Conservation (phyloP, 2,329 filamentous ascomycete genomes). For the Neurospora sp. region DNA sequence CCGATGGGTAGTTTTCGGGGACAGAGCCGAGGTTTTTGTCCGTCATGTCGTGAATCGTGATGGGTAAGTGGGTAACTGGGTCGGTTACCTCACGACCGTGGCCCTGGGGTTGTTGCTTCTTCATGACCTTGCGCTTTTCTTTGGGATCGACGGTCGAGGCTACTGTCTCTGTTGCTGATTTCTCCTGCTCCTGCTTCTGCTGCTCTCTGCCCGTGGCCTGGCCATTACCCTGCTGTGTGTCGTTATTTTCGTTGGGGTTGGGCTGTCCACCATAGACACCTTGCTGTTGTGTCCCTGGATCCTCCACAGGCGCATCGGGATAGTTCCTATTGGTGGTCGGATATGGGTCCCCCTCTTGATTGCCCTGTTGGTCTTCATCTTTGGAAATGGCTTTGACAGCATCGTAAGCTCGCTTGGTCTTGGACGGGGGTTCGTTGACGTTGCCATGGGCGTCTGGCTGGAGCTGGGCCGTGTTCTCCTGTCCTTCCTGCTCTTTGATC, state of each 20-base stretch:
- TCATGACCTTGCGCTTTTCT: constrained; percentile 38
- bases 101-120: constrained; percentile 28
- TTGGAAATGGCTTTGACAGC: constrained; percentile 28
- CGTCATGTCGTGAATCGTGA: constrained; percentile 60
- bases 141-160: constrained; percentile 32
- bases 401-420: constrained; percentile 24
- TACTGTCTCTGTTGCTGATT: constrained; percentile 27
- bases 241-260: constrained; percentile 6
- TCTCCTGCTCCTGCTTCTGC: constrained; percentile 11
- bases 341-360: constrained; percentile 24
- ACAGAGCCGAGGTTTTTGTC: constrained; percentile 44
- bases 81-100: constrained; percentile 59
- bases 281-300: constrained; percentile 8
- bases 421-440: constrained; percentile 21
- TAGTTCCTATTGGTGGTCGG: constrained; percentile 26
- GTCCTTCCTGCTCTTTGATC: constrained; percentile 28
- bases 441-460: constrained; percentile 2
- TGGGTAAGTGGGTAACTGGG: constrained; percentile 61
- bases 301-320: constrained; percentile 8
- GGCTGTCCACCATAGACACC: background rate
- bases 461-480: constrained; percentile 2
- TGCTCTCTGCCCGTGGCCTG: constrained; percentile 1
- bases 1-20: constrained; percentile 26
- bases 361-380: constrained; percentile 21
- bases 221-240: constrained; percentile 7